phyloP scores from a whole-genome alignment of 2,329 filamentous ascomycete genomes.

The Epichloe uncinata region DNA sequence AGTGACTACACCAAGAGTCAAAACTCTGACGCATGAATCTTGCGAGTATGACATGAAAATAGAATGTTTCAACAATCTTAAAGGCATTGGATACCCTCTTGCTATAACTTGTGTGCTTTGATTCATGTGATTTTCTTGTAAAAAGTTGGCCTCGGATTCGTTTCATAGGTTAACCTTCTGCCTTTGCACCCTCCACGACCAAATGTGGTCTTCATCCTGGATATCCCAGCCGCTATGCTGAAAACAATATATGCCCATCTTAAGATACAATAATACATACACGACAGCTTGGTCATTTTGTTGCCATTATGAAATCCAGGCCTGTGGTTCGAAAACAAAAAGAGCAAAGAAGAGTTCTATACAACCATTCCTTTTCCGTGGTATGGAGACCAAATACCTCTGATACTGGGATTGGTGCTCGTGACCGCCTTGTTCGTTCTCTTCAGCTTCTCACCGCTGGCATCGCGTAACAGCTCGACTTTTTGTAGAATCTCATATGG shows the following conservation, averaged over 20 bases:
- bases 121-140: not conserved
- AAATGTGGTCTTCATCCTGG: constrained; percentile 3
- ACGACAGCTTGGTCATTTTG: constrained; percentile 4
- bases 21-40: not conserved
- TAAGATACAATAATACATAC: constrained; percentile 16
- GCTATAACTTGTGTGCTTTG: not conserved
- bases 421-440: constrained; percentile 49
- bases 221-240: constrained; percentile 17
- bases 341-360: constrained; percentile 18
- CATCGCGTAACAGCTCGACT: constrained; percentile 56
- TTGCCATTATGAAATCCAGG: constrained; percentile 1
- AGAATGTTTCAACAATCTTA: not conserved
- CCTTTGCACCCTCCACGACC: not conserved
- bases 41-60: not conserved
- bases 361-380: constrained; percentile 46
- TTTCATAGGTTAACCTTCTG: not conserved
- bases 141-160: not conserved
- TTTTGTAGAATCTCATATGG: constrained; percentile 71
- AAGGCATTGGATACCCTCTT: not conserved
- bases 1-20: constrained; percentile 21
- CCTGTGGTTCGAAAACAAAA: not conserved
- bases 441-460: constrained; percentile 62
- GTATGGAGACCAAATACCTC: constrained; percentile 59
- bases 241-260: constrained; percentile 9
- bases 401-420: constrained; percentile 51